A percentile compares a stretch with the other conserved stretches of the same genome.
Conservation (phyloP, 371 early-diverging fungal genomes). For the Saksenaea oblongispora region DNA sequence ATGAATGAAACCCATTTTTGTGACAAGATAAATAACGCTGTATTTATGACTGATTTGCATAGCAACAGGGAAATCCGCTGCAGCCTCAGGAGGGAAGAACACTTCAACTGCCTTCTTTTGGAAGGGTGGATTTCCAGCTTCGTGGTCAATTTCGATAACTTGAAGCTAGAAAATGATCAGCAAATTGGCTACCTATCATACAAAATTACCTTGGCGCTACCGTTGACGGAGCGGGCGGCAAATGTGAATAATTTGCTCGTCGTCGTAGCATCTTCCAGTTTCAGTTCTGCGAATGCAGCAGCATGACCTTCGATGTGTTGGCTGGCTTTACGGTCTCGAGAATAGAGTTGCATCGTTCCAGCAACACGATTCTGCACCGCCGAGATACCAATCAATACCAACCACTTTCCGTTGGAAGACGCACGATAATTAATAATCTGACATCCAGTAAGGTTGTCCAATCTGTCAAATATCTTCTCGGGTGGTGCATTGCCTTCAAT, state of each 20-base stretch:
- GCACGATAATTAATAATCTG: constrained; percentile 96
- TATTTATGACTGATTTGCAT: constrained; percentile 94
- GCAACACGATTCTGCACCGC: constrained; percentile 89
- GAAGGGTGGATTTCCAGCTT: constrained; percentile 88
- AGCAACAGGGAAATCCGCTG: constrained; percentile 94
- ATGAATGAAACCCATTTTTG: constrained; percentile 97
- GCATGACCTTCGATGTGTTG: constrained; percentile 98
- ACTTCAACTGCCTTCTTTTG: constrained; percentile 92
- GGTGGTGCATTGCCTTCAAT: constrained; percentile 91
- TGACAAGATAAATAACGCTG: constrained; percentile 91
- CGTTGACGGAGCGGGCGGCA: constrained; percentile 80
- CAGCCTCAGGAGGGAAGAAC: constrained; percentile 94
- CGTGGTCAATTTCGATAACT: constrained; percentile 96
- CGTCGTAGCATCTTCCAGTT: constrained; percentile 72
- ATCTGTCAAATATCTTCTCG: constrained; percentile 91
- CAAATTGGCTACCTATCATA: not conserved
- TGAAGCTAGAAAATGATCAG: constrained; percentile 65
- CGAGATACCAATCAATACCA: constrained; percentile 92
- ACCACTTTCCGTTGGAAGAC: constrained; percentile 92
- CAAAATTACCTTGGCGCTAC: constrained; percentile 73
- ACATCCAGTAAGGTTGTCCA: constrained; percentile 75
- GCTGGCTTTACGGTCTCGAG: constrained; percentile 88
- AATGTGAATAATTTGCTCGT: constrained; percentile 93
- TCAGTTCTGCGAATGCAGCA: constrained; percentile 91
- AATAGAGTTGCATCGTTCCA: constrained; percentile 95